Evolutionary conservation across 257 asterid genomes (phyloP).

Genomic region (Perilla frutescens): DNA sequence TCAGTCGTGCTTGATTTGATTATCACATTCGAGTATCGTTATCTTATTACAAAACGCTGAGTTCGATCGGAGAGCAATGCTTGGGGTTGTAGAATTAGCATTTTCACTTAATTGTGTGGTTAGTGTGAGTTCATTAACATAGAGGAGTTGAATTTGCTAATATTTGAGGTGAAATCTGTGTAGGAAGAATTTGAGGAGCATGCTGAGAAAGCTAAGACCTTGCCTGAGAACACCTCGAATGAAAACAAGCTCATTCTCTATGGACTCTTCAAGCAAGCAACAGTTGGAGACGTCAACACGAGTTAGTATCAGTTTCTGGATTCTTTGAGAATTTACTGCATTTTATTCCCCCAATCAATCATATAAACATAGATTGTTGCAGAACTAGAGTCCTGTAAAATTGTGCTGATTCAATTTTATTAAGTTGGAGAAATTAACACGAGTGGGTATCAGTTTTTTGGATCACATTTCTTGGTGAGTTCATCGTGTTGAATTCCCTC

Average conservation of each 20-base stretch:
- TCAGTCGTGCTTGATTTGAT: constrained; percentile 10
- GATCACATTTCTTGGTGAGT: constrained; percentile 3
- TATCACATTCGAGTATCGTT: neutral
- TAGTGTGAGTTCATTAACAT: neutral
- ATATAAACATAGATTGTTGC: neutral
- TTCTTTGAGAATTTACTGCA: neutral
- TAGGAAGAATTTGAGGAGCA: constrained; percentile 93
- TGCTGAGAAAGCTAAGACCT: constrained; percentile 87
- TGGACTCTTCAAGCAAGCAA: constrained; percentile 89
- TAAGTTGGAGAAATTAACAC: no score
- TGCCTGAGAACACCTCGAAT: constrained; percentile 74
- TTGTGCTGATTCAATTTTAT: no score
- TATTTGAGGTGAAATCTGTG: neutral
- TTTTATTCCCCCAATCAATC: neutral
- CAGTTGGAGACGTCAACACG: constrained; percentile 78
- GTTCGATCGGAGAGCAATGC: constrained; percentile 4
- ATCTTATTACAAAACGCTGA: neutral
- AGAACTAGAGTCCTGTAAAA: neutral
- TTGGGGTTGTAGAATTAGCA: neutral
- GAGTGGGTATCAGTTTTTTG: neutral
- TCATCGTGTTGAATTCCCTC: neutral
- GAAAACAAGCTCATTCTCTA: constrained; percentile 78
- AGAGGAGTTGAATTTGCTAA: constrained; percentile 7
- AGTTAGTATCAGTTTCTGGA: constrained; percentile 45
- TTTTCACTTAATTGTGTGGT: constrained; percentile 5